These are phyloP conservation scores for Alternaria longipes DNA, from an alignment of 2,329 filamentous ascomycete species.

Conservation along the genomic window DNA sequence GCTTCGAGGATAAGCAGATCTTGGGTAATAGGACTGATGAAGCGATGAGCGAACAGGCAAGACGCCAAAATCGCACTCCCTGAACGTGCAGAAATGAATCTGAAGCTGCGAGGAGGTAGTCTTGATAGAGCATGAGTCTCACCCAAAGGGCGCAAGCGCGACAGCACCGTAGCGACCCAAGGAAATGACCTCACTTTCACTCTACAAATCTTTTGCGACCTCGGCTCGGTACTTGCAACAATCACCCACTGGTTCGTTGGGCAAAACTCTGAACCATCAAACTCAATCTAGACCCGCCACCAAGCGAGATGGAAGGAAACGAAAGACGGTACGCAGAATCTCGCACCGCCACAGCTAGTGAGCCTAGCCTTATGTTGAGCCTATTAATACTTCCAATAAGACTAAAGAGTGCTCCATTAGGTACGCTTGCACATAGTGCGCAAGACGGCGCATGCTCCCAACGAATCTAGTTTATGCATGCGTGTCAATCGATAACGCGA, in stretches of 20 bases:
- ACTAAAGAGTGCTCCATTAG: background rate
- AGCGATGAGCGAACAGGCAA: background rate
- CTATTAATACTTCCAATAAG: background rate
- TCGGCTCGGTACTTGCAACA: background rate
- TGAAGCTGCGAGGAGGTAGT: background rate
- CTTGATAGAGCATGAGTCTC: background rate
- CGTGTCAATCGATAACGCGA: slow-evolving; percentile 5
- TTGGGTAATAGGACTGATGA: background rate
- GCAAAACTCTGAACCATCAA: background rate
- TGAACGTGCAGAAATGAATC: background rate
- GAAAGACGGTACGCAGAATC: background rate
- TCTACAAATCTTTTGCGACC: background rate
- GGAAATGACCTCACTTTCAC: background rate
- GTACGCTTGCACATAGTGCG: background rate
- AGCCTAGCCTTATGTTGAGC: background rate
- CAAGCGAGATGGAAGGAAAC: background rate
- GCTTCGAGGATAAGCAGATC: background rate
- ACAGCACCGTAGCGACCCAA: background rate
- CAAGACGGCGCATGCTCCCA: background rate
- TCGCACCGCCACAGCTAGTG: background rate
- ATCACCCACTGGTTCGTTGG: background rate
- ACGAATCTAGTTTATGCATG: slow-evolving; percentile 4
- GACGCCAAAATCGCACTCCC: background rate
- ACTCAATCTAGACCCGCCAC: background rate
- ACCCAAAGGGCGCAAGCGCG: background rate